A percentile compares a stretch with the other conserved stretches of the same genome.
phyloP scores from a whole-genome alignment of 2,329 filamentous ascomycete species.

The Aureobasidium vineae region DNA sequence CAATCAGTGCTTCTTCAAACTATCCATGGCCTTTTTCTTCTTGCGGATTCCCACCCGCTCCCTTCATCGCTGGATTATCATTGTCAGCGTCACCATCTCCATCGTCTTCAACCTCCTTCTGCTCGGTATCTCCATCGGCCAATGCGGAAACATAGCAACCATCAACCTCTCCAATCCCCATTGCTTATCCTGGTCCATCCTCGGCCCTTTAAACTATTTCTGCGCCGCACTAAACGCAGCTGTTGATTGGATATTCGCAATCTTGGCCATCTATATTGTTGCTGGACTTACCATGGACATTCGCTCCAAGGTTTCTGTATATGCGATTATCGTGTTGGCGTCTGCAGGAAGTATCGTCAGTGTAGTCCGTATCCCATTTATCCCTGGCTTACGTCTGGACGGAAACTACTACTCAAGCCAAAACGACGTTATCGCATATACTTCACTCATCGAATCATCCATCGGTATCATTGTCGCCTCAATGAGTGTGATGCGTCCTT shows the following conservation, averaged over 20 bases:
- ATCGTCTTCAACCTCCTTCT: constrained; percentile 25
- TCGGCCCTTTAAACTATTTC: constrained; percentile 27
- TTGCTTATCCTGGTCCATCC: constrained; percentile 25
- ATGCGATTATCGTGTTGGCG: constrained; percentile 20
- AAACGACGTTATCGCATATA: constrained; percentile 24
- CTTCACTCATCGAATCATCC: constrained; percentile 24
- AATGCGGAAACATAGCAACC: constrained; percentile 25
- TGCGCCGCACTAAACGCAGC: constrained; percentile 24
- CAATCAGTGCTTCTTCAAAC: constrained; percentile 28
- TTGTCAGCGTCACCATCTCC: constrained; percentile 18
- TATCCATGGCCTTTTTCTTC: constrained; percentile 28
- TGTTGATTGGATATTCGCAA: constrained; percentile 28
- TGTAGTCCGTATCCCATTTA: constrained; percentile 26
- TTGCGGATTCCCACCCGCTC: constrained; percentile 20
- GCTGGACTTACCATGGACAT: constrained; percentile 2
- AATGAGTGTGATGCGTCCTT: constrained; percentile 20
- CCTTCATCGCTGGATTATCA: constrained; percentile 23
- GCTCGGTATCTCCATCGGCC: constrained; percentile 26
- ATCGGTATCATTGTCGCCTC: constrained; percentile 28
- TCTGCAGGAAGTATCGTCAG: constrained; percentile 21
- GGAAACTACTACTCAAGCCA: constrained; percentile 21
- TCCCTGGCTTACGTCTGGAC: constrained; percentile 16
- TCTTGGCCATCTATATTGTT: constrained; percentile 23
- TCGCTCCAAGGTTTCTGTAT: constrained; percentile 13
- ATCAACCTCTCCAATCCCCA: constrained; percentile 8